Percentiles rank a stretch among this genome's conserved stretches.
These are phyloP conservation scores for Begonia peltatifolia DNA, from an alignment of 306 rosid genomes.

Conservation along the genomic window DNA sequence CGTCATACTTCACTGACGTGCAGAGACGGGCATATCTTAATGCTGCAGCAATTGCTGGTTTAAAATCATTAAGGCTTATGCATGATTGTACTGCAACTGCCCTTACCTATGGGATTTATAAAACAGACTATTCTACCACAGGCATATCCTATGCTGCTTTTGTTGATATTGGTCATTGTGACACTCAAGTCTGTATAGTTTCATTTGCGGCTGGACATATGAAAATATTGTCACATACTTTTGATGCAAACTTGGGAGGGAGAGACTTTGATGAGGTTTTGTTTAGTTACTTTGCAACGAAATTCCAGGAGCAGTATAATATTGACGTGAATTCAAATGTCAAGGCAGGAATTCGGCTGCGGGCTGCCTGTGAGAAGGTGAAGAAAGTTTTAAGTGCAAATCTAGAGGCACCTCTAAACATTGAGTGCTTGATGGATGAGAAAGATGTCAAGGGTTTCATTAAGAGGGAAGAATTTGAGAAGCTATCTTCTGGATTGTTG, in stretches of 20 bases:
- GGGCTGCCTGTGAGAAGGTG: constrained; percentile 79
- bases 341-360: constrained; percentile 69
- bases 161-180: constrained; percentile 83
- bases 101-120: constrained; percentile 75
- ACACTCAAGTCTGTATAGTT: constrained; percentile 63
- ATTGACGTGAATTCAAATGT: constrained; percentile 57
- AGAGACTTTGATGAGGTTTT: constrained; percentile 76
- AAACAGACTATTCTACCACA: constrained; percentile 30
- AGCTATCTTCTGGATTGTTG: constrained; percentile 47
- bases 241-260: constrained; percentile 58
- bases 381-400: constrained; percentile 97
- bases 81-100: constrained; percentile 98
- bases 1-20: constrained; percentile 70
- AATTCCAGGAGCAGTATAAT: constrained; percentile 44
- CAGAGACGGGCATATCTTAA: constrained; percentile 77
- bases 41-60: constrained; percentile 75
- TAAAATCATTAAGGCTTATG: constrained; percentile 77
- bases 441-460: constrained; percentile 88
- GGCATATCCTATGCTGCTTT: constrained; percentile 42
- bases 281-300: constrained; percentile 49
- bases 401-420: constrained; percentile 82
- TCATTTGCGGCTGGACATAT: constrained; percentile 56
- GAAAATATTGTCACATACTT: constrained; percentile 63
- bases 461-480: constrained; percentile 90
- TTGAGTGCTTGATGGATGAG: constrained; percentile 97